Percentiles rank a stretch among this genome's conserved stretches.
phyloP scores from a whole-genome alignment of 768 basidiomycete genomes.

The Suillus occidentalis region DNA sequence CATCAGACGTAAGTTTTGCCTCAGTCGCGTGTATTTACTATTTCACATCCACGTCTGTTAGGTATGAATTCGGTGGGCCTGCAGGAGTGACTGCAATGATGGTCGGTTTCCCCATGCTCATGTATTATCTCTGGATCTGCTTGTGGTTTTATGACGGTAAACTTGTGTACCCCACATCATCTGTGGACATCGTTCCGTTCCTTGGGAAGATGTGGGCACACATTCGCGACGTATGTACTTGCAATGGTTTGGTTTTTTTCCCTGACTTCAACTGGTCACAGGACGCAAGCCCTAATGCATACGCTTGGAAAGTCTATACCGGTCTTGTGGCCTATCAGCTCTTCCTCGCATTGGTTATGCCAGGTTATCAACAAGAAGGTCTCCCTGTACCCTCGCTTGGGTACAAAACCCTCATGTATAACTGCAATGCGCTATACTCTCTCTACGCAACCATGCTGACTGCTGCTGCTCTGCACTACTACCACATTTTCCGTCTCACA shows the following conservation, averaged over 20 bases:
- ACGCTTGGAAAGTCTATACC: slow-evolving; percentile 89
- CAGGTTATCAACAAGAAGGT: slow-evolving; percentile 91
- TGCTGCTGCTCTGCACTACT: slow-evolving; percentile 73
- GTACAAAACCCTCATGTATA: slow-evolving; percentile 92
- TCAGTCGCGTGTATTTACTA: background rate
- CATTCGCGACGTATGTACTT: slow-evolving; percentile 61
- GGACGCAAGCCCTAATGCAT: slow-evolving; percentile 89
- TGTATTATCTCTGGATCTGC: slow-evolving; percentile 99
- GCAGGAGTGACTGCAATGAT: slow-evolving; percentile 91
- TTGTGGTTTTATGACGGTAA: slow-evolving; percentile 94
- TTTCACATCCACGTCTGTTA: slow-evolving; percentile 28
- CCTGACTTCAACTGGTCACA: slow-evolving; percentile 28
- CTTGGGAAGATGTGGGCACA: slow-evolving; percentile 83
- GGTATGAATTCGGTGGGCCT: slow-evolving; percentile 97
- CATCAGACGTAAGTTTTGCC: slow-evolving; percentile 52
- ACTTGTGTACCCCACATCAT: slow-evolving; percentile 65
- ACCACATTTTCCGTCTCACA: slow-evolving; percentile 83
- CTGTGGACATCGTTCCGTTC: slow-evolving; percentile 76
- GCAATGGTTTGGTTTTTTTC: background rate
- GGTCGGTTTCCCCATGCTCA: slow-evolving; percentile 88
- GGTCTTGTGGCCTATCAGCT: slow-evolving; percentile 89
- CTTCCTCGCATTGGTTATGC: slow-evolving; percentile 85
- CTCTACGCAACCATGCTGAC: slow-evolving; percentile 83
- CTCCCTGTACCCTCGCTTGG: slow-evolving; percentile 93
- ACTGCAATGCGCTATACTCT: slow-evolving; percentile 90